A percentile compares a stretch with the other conserved stretches of the same genome.
Conservation (phyloP, 2,329 filamentous ascomycete genomes). For the Aspergillus brasiliensis region DNA sequence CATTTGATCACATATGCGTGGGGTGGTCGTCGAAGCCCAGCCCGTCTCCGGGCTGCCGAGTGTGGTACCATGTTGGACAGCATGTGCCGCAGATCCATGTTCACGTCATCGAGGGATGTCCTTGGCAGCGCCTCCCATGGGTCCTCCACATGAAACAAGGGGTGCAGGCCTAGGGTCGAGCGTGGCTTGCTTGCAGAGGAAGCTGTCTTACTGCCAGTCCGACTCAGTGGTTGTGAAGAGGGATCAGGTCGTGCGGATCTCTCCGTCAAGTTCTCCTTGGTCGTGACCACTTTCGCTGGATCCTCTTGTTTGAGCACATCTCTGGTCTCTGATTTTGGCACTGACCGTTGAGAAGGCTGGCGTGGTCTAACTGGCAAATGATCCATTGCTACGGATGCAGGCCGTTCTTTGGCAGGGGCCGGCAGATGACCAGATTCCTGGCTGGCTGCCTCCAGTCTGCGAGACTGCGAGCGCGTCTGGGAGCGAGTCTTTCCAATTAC, state of each 20-base stretch:
- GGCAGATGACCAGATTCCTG: constrained; percentile 21
- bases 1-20: constrained; percentile 55
- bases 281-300: not conserved
- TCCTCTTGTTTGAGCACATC: constrained; percentile 3
- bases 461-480: constrained; percentile 46
- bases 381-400: constrained; percentile 23
- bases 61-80: constrained; percentile 39
- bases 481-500: constrained; percentile 45
- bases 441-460: constrained; percentile 36
- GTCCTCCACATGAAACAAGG: constrained; percentile 43
- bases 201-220: constrained; percentile 32
- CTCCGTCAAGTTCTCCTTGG: constrained; percentile 2
- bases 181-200: constrained; percentile 31
- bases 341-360: constrained; percentile 15
- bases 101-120: constrained; percentile 43
- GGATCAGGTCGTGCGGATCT: constrained; percentile 16
- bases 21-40: constrained; percentile 30
- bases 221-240: constrained; percentile 19
- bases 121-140: constrained; percentile 39
- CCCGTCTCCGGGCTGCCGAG: constrained; percentile 34
- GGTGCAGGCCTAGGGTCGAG: constrained; percentile 39
- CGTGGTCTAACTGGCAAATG: constrained; percentile 17
- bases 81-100: constrained; percentile 43
- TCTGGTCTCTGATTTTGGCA: constrained; percentile 5
- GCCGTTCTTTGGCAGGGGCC: constrained; percentile 24